Conservation (phyloP, 495 filamentous ascomycete genomes). For the Penicillium coprophilum region DNA sequence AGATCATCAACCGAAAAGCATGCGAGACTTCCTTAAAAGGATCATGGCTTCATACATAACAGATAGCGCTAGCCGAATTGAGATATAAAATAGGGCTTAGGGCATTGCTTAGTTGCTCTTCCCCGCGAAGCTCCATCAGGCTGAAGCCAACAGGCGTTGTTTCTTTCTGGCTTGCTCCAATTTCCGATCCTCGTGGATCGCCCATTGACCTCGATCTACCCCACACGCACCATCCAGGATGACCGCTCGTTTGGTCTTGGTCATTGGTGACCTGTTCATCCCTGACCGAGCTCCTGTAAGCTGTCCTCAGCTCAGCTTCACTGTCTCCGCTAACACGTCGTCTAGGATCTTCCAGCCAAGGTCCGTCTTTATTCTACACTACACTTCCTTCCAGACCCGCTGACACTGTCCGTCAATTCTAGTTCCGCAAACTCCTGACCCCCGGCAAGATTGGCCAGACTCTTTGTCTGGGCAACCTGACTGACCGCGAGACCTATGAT, state of each 20-base stretch:
- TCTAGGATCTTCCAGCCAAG: conserved; percentile 86
- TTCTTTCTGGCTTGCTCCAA: conserved; percentile 10
- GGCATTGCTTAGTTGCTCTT: conserved; percentile 29
- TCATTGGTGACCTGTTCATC: conserved; percentile 96
- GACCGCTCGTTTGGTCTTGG: conserved; percentile 82
- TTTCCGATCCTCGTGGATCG: conserved; percentile 26
- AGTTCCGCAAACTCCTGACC: conserved; percentile 98
- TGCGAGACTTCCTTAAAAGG: conserved; percentile 8
- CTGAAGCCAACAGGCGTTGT: conserved; percentile 15
- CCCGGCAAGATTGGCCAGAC: conserved; percentile 98
- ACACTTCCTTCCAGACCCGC: not conserved
- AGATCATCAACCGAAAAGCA: conserved; percentile 11
- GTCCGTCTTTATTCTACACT: conserved; percentile 44
- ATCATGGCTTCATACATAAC: conserved; percentile 8
- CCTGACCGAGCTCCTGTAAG: conserved; percentile 86
- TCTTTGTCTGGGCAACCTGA: conserved; percentile 95
- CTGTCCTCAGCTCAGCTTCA: conserved; percentile 13
- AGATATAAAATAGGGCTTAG: conserved; percentile 32
- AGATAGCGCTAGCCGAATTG: conserved; percentile 8
- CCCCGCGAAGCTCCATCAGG: conserved; percentile 39
- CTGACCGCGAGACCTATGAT: conserved; percentile 89
- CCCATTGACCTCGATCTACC: conserved; percentile 26
- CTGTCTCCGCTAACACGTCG: conserved; percentile 24
- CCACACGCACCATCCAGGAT: conserved; percentile 45
- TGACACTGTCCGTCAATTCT: conserved; percentile 10